Evolutionary conservation across 352 stramenopile genomes (phyloP).

Genomic region (Globisporangium paroecandrum): DNA sequence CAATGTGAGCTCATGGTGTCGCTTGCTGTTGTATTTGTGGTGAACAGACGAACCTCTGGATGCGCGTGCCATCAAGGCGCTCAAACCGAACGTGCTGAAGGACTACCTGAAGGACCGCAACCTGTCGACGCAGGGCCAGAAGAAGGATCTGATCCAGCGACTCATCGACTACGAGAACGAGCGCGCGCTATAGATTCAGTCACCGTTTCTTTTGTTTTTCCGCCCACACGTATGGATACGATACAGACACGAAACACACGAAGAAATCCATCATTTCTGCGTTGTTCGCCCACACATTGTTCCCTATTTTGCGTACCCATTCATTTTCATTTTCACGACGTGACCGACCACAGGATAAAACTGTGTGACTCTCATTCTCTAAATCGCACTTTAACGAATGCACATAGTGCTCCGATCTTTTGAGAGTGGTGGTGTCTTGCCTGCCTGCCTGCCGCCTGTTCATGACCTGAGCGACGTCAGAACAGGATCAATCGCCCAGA

Average conservation of each 20-base stretch:
- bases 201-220: constrained; percentile 8
- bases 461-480: not conserved
- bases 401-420: constrained; percentile 4
- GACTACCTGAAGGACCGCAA: constrained; percentile 85
- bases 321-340: not conserved
- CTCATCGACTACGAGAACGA: constrained; percentile 88
- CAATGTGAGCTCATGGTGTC: not conserved
- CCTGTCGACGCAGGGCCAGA: constrained; percentile 84
- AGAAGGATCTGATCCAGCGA: constrained; percentile 87
- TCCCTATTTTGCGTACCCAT: not conserved
- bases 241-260: not conserved
- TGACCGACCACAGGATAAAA: not conserved
- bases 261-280: constrained; percentile 4
- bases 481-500: constrained; percentile 1
- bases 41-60: constrained; percentile 70
- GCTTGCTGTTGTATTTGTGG: not conserved
- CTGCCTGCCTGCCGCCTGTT: not conserved
- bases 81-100: constrained; percentile 87
- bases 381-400: constrained; percentile 1
- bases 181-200: constrained; percentile 61
- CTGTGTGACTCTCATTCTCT: not conserved
- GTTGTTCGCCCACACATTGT: not conserved
- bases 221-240: not conserved
- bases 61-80: constrained; percentile 76
- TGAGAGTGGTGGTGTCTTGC: not conserved